Evolutionary conservation across 2,329 filamentous ascomycete species (phyloP).

Genomic region (Aspergillus intermedius): DNA sequence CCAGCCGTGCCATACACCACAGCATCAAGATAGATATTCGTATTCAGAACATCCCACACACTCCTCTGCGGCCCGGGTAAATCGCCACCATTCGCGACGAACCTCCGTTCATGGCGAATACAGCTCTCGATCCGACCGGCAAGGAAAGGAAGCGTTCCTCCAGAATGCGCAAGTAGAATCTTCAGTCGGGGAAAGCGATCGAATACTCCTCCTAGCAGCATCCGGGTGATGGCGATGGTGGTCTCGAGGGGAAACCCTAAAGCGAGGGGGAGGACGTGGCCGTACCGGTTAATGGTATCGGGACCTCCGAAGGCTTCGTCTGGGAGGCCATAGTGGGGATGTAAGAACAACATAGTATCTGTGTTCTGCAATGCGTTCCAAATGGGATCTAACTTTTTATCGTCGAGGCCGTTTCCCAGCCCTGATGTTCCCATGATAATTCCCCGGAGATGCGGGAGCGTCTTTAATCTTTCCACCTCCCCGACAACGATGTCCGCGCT

Average conservation of each 20-base stretch:
- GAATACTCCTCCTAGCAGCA: conserved; percentile 82
- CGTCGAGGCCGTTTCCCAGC: conserved; percentile 72
- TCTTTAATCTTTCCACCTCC: conserved; percentile 58
- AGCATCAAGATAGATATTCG: conserved; percentile 80
- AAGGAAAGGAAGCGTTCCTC: conserved; percentile 80
- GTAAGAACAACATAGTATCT: conserved; percentile 67
- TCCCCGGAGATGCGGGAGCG: conserved; percentile 66
- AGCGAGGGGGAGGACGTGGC: conserved; percentile 78
- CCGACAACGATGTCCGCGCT: conserved; percentile 51
- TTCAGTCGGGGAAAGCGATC: conserved; percentile 63
- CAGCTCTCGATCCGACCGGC: conserved; percentile 85
- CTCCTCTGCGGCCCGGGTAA: conserved; percentile 53
- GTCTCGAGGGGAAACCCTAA: conserved; percentile 89
- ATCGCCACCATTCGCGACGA: conserved; percentile 58
- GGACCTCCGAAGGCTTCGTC: conserved; percentile 74
- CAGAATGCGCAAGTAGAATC: conserved; percentile 79
- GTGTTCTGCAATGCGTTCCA: conserved; percentile 62
- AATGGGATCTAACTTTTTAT: conserved; percentile 64
- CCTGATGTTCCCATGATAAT: conserved; percentile 83
- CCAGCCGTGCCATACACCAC: conserved; percentile 51
- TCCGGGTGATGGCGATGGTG: conserved; percentile 78
- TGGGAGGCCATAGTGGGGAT: conserved; percentile 87
- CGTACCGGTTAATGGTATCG: conserved; percentile 62
- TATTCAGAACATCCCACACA: conserved; percentile 60
- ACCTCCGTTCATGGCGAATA: conserved; percentile 71